These are phyloP conservation scores for Calocybe cyanea DNA, from an alignment of 768 basidiomycete genomes.

Conservation along the genomic window DNA sequence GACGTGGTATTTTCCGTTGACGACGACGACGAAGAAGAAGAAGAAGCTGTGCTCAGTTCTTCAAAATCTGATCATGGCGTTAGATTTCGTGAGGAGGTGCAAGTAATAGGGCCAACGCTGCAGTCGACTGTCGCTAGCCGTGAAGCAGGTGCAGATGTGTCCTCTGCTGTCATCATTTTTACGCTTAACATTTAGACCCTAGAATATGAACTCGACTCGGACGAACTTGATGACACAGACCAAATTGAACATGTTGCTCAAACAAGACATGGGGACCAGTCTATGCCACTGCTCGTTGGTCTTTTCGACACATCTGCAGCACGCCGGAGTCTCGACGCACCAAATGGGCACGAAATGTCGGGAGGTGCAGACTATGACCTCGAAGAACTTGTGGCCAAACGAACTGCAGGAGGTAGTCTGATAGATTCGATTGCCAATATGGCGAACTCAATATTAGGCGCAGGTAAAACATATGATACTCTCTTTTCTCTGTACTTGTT, in stretches of 20 bases:
- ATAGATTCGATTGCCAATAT: conserved; percentile 85
- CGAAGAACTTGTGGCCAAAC: conserved; percentile 67
- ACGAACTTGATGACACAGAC: conserved; percentile 63
- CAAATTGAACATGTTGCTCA: conserved; percentile 22
- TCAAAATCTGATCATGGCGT: conserved; percentile 44
- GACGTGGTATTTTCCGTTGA: conserved; percentile 52
- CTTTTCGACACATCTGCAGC: conserved; percentile 63
- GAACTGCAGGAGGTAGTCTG: conserved; percentile 67
- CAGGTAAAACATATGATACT: conserved; percentile 49
- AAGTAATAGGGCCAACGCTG: conserved; percentile 63
- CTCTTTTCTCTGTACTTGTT: conserved; percentile 13
- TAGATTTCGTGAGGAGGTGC: conserved; percentile 65
- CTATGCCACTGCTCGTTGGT: conserved; percentile 77
- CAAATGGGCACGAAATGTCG: conserved; percentile 29
- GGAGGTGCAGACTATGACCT: conserved; percentile 51
- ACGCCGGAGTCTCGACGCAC: conserved; percentile 54
- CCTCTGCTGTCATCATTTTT: conserved; percentile 6
- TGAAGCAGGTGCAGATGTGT: conserved; percentile 67
- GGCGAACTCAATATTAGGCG: conserved; percentile 95
- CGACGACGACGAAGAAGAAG: conserved; percentile 48
- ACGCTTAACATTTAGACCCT: conserved; percentile 6
- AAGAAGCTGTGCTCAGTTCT: conserved; percentile 28
- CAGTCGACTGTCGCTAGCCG: conserved; percentile 74
- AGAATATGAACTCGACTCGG: conserved; percentile 85
- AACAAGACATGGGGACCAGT: conserved; percentile 42